Evolutionary conservation across 352 stramenopile species (phyloP).

Genomic region (Phytophthora citricola): DNA sequence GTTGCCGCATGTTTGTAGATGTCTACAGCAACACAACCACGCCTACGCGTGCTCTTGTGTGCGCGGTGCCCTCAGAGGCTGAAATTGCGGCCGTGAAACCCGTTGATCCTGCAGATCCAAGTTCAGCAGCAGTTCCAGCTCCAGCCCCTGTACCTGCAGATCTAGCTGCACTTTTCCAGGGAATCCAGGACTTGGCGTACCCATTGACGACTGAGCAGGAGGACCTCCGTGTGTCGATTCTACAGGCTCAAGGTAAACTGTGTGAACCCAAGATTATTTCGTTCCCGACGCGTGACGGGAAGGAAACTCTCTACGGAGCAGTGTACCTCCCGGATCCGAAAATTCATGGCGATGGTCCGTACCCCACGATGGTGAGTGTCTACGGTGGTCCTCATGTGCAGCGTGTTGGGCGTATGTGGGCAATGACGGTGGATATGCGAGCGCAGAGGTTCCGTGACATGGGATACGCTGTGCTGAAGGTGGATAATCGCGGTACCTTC

Average conservation of each 20-base stretch:
- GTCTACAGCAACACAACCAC: constrained; percentile 83
- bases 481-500: constrained; percentile 96
- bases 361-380: constrained; percentile 95
- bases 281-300: constrained; percentile 86
- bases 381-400: constrained; percentile 98
- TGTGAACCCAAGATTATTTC: constrained; percentile 71
- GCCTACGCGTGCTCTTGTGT: constrained; percentile 65
- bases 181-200: constrained; percentile 52
- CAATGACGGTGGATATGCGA: constrained; percentile 93
- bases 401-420: constrained; percentile 93
- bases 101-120: constrained; percentile 18
- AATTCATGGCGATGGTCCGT: constrained; percentile 91
- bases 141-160: constrained; percentile 12
- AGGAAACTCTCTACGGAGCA: constrained; percentile 91
- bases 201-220: constrained; percentile 63
- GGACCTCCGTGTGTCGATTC: constrained; percentile 60
- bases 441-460: constrained; percentile 92
- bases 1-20: constrained; percentile 82
- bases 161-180: constrained; percentile 42
- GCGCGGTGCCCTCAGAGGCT: constrained; percentile 53
- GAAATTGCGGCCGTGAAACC: constrained; percentile 40
- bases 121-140: constrained; percentile 7
- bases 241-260: constrained; percentile 61
- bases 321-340: constrained; percentile 91
- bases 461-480: constrained; percentile 97